These are phyloP conservation scores for Lumnitzera littorea DNA, from an alignment of 345 rosid species.

Conservation along the genomic window DNA sequence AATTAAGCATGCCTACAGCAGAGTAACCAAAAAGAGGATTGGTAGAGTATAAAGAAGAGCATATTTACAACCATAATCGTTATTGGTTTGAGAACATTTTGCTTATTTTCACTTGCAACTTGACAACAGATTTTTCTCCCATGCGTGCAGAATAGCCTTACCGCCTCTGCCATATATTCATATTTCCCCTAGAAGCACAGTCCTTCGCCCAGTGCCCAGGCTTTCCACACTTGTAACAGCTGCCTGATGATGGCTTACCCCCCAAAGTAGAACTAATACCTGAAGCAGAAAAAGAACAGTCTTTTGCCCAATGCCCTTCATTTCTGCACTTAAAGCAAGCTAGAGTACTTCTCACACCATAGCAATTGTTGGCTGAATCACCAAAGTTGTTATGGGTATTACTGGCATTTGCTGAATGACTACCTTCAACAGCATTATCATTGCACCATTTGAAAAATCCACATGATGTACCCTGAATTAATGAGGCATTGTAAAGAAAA, in stretches of 20 bases:
- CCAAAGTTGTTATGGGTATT: conserved; percentile 10
- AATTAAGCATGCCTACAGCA: no score
- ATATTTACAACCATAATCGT: no score
- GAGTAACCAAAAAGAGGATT: no score
- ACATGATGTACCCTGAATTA: conserved; percentile 30
- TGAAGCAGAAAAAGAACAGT: conserved; percentile 26
- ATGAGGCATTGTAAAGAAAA: neutral
- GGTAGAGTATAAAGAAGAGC: no score
- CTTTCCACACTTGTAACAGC: conserved; percentile 43
- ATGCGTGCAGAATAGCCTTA: no score
- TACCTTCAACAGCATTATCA: conserved; percentile 20
- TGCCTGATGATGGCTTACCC: conserved; percentile 9
- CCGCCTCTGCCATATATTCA: conserved; percentile 14
- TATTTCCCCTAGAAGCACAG: conserved; percentile 25
- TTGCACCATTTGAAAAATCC: conserved; percentile 66
- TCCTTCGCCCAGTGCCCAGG: conserved; percentile 63
- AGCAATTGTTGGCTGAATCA: conserved; percentile 13
- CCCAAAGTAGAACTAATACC: conserved; percentile 15
- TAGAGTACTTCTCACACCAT: conserved; percentile 18
- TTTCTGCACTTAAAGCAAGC: conserved; percentile 42
- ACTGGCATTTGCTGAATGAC: conserved; percentile 8
- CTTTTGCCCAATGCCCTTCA: conserved; percentile 49
- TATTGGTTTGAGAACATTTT: no score
- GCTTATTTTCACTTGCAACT: no score
- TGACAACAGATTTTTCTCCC: no score